A percentile compares a stretch with the other conserved stretches of the same genome.
phyloP scores from a whole-genome alignment of 371 early-diverging fungal genomes.

The Mucor saturninus region DNA sequence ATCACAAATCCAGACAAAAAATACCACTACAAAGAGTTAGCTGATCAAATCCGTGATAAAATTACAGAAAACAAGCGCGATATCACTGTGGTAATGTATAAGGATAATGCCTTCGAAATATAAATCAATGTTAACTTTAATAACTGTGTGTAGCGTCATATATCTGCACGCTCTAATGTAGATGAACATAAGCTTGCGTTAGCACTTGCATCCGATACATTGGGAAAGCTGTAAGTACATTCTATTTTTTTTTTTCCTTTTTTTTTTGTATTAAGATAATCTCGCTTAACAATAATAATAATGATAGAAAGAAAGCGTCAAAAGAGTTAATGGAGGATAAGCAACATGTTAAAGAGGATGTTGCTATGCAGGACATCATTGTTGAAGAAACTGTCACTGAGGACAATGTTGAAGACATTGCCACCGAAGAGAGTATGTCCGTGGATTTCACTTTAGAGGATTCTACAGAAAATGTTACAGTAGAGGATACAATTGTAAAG shows the following conservation, averaged over 20 bases:
- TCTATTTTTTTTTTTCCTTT: too few species aligned
- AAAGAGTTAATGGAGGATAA: not conserved
- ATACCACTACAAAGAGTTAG: not conserved
- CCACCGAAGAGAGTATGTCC: too few species aligned
- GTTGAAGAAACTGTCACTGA: not conserved
- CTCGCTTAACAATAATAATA: too few species aligned
- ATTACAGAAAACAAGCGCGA: constrained; percentile 3
- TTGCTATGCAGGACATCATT: too few species aligned
- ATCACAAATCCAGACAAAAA: constrained; percentile 4
- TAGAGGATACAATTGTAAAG: too few species aligned
- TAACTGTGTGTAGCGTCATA: constrained; percentile 12
- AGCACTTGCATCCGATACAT: constrained; percentile 5
- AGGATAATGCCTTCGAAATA: too few species aligned
- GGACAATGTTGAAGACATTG: not conserved
- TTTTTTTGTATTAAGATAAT: too few species aligned
- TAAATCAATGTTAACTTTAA: too few species aligned
- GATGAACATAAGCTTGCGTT: constrained; percentile 21
- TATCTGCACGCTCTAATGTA: constrained; percentile 14
- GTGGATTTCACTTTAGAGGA: too few species aligned
- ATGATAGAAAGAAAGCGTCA: not conserved
- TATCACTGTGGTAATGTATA: constrained; percentile 20
- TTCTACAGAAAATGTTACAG: too few species aligned
- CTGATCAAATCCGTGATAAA: constrained; percentile 6
- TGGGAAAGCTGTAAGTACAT: constrained; percentile 1
- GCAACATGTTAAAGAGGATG: not conserved